These are phyloP conservation scores for Ulota crispa DNA, from an alignment of 225 moss, liverwort and hornwort genomes.

Conservation along the genomic window DNA sequence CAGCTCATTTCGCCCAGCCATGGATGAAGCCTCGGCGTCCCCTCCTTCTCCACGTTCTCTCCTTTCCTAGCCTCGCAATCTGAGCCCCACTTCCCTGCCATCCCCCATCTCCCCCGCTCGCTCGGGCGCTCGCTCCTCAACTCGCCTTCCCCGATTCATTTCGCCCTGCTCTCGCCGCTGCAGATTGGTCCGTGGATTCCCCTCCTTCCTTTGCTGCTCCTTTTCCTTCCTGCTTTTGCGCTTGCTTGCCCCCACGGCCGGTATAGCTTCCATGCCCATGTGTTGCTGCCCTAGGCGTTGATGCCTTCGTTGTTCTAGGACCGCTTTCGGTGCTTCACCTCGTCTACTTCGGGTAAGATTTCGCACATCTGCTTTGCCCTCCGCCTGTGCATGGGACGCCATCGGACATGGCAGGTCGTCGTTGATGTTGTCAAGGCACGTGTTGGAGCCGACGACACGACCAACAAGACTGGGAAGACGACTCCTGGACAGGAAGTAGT, in stretches of 20 bases:
- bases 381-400: constrained; percentile 15
- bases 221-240: background rate
- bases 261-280: background rate
- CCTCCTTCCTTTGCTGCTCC: too few relatives aligned
- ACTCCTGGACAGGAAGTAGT: background rate
- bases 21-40: constrained; percentile 11
- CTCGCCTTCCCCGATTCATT: background rate
- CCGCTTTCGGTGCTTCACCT: background rate
- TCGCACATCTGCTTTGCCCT: background rate
- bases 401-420: constrained; percentile 7
- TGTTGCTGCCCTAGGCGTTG: background rate
- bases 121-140: background rate
- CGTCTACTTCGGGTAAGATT: background rate
- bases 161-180: background rate
- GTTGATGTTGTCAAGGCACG: constrained; percentile 2
- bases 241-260: too few relatives aligned
- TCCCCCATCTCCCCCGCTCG: too few relatives aligned
- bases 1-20: background rate
- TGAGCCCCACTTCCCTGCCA: background rate
- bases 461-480: background rate
- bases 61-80: background rate
- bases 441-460: background rate
- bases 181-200: background rate
- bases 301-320: background rate
- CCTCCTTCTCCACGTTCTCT: background rate